phyloP scores from a whole-genome alignment of 2,329 filamentous ascomycete species.

The Trichophyton benhamiae region DNA sequence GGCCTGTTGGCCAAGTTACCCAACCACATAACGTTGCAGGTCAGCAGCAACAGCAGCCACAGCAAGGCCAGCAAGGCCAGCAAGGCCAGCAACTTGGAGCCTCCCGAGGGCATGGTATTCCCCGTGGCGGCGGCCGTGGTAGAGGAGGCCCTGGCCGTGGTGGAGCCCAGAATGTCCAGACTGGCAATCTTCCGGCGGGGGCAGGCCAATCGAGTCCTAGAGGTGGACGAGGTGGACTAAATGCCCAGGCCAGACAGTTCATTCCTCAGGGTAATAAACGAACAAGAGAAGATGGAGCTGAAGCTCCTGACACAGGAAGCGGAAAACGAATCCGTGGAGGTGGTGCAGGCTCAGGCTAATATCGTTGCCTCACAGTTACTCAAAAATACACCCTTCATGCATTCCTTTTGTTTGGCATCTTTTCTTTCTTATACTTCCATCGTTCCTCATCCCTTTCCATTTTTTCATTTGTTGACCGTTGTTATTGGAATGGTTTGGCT shows the following conservation, averaged over 20 bases:
- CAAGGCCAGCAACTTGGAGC: slow-evolving; percentile 18
- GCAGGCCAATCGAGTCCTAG: slow-evolving; percentile 21
- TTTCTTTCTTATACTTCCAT: background rate
- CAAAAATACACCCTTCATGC: background rate
- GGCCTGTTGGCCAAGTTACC: slow-evolving; percentile 19
- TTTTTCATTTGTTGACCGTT: background rate
- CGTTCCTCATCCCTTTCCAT: background rate
- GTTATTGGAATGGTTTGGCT: background rate
- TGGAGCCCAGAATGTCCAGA: slow-evolving; percentile 34
- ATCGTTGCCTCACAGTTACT: background rate
- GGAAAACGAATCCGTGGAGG: slow-evolving; percentile 40
- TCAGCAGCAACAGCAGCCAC: slow-evolving; percentile 17
- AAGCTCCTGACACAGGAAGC: slow-evolving; percentile 25
- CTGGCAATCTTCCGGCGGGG: slow-evolving; percentile 21
- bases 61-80: slow-evolving; percentile 24
- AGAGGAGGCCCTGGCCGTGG: slow-evolving; percentile 33
- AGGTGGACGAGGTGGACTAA: slow-evolving; percentile 32
- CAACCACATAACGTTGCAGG: slow-evolving; percentile 24
- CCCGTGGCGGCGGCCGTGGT: slow-evolving; percentile 32
- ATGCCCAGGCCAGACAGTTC: slow-evolving; percentile 41
- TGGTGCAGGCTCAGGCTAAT: slow-evolving; percentile 8
- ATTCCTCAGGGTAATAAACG: slow-evolving; percentile 47
- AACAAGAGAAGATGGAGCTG: slow-evolving; percentile 40
- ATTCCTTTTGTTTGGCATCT: background rate
- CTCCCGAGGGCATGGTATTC: slow-evolving; percentile 28